These are phyloP conservation scores for Wickerhamomyces queroliae DNA, from an alignment of 805 yeast genomes.

Conservation along the genomic window DNA sequence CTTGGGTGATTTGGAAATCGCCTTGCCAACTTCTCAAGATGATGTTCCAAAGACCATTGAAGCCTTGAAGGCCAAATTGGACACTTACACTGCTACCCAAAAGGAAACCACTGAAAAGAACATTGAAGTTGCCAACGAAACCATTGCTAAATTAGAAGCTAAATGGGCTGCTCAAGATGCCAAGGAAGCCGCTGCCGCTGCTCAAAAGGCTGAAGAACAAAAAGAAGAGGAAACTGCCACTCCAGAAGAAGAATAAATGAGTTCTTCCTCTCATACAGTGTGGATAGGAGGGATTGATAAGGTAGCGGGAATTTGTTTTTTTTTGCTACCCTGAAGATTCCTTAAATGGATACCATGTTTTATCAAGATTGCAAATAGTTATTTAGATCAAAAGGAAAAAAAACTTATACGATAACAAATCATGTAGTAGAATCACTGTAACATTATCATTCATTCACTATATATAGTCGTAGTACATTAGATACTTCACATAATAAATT, in stretches of 20 bases:
- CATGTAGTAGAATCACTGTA: no score
- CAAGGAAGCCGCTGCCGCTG: conserved; percentile 21
- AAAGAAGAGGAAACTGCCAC: conserved; percentile 6
- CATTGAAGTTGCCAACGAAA: conserved; percentile 70
- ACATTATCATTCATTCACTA: no score
- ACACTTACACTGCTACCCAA: conserved; percentile 63
- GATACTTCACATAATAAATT: conserved; percentile 26
- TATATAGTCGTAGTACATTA: no score
- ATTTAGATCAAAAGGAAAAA: no score
- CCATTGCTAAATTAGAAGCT: conserved; percentile 62
- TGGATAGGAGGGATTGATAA: no score
- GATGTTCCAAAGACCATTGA: conserved; percentile 63
- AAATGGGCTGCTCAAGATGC: conserved; percentile 42
- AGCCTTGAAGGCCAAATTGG: conserved; percentile 66
- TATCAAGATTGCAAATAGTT: no score
- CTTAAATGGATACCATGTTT: no score
- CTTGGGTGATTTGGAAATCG: conserved; percentile 67
- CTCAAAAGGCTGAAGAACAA: conserved; percentile 4
- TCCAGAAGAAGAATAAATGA: conserved; percentile 6
- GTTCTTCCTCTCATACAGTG: no score
- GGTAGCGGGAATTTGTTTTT: no score
- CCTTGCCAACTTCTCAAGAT: conserved; percentile 72
- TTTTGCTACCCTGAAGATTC: no score
- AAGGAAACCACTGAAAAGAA: conserved; percentile 76
- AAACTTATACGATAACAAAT: no score